Base-by-base conservation (phyloP, 2,329 filamentous ascomycete genomes). In the Fusarium proliferatum region DNA sequence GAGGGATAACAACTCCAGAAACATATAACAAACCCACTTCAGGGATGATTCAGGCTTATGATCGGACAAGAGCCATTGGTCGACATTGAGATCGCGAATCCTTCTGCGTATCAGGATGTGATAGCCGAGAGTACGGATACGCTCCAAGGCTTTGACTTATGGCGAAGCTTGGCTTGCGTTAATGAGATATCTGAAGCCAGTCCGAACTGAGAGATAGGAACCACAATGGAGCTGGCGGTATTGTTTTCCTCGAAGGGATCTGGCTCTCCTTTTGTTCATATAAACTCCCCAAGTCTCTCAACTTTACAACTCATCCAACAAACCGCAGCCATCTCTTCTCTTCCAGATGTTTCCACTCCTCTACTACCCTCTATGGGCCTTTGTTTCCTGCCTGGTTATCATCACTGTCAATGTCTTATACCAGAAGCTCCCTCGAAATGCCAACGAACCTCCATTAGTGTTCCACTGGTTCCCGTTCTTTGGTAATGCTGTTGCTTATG, bases 401-500 rank as follows among this genome's bases (percentile, higher is more conserved):
- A 39, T 77, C 2, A 4, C 67, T 21, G 8, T 65, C 48, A 76
- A 77, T 8, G 41, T 70, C 1, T 23, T 74, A 13, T 56, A 64
- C n/a, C 74, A 77, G n/a, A 61, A 61, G 16, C 64, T 77, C 26
- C 60, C 67, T 26, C 67, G 51, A 34, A 77, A 63, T 16, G 26
- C 61, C 3, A 53, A 48, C 5, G 86, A 76, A 85, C 88, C 49
- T 80, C 88, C 88, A 0, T 71, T 87, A 10, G 87, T 91, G n/a
- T 90, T 90, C 66, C 88, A 90, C 77, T 89, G 85, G 83, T 72
- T 91, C 26, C 89, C 89, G 2, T 86, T 93, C 73, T 84, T 94
- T 69, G 92, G 92, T 52, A 94, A 89, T 80, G 93, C 92, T 10
- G 84, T 94, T 64, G 86, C 87, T 28, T 94, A 94, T 82, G 92